Conservation (phyloP, 164 flowering plant genomes). For the Litsea cubeba region DNA sequence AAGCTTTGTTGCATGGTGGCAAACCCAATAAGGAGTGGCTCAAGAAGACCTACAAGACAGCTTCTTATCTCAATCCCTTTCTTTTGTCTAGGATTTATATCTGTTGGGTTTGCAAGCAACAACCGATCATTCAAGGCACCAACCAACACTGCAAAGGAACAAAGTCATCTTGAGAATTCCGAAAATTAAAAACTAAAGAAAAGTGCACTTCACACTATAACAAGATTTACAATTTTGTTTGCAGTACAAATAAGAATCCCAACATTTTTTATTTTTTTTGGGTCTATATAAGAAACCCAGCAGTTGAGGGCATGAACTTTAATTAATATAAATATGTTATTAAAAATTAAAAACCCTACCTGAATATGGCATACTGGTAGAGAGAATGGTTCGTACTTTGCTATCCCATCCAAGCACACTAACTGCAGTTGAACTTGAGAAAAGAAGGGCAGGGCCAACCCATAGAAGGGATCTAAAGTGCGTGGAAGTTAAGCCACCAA, state of each 20-base stretch:
- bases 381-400: constrained; percentile 81
- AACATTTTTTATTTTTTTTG: neutral
- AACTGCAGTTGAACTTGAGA: constrained; percentile 79
- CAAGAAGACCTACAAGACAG: constrained; percentile 97
- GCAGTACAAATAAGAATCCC: neutral
- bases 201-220: neutral
- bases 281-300: neutral
- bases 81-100: constrained; percentile 83
- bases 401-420: constrained; percentile 98
- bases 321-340: neutral
- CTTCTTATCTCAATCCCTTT: constrained; percentile 86
- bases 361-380: constrained; percentile 77
- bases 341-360: constrained; percentile 32
- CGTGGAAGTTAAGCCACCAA: constrained; percentile 44
- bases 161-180: constrained; percentile 9
- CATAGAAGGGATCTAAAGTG: constrained; percentile 96
- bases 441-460: constrained; percentile 98
- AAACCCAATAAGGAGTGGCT: constrained; percentile 96
- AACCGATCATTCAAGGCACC: constrained; percentile 96
- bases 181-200: neutral
- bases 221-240: neutral
- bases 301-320: neutral
- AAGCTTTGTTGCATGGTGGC: constrained; percentile 93
- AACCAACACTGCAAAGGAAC: constrained; percentile 58
- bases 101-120: constrained; percentile 81